Evolutionary conservation across 352 stramenopile species (phyloP).

Genomic region (Pythium vanterpoolii): DNA sequence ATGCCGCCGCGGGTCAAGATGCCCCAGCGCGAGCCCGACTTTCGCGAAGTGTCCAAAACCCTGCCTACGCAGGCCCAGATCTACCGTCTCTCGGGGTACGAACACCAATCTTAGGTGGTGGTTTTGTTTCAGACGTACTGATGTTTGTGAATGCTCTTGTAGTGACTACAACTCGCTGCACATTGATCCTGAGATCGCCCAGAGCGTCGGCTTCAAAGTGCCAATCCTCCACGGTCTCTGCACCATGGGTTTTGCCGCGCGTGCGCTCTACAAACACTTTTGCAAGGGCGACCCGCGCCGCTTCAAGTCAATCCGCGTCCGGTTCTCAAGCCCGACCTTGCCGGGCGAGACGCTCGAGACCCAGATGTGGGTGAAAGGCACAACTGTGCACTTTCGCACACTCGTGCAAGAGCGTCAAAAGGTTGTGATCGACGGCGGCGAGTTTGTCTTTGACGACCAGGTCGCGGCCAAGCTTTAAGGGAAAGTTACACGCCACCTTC

Average conservation of each 20-base stretch:
- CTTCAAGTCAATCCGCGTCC: conserved; percentile 86
- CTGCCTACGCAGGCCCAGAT: conserved; percentile 79
- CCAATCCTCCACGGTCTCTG: conserved; percentile 94
- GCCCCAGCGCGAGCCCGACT: conserved; percentile 66
- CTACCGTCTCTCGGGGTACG: conserved; percentile 90
- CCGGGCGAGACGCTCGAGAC: conserved; percentile 88
- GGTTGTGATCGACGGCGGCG: conserved; percentile 74
- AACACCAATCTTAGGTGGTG: neutral
- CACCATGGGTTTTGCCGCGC: conserved; percentile 86
- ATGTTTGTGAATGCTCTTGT: neutral
- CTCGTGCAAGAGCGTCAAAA: conserved; percentile 71
- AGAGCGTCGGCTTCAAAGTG: conserved; percentile 69
- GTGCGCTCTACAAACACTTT: conserved; percentile 78
- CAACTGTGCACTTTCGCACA: conserved; percentile 68
- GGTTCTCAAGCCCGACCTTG: conserved; percentile 84
- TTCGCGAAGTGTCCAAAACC: conserved; percentile 60
- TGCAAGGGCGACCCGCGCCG: conserved; percentile 56
- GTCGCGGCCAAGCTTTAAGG: conserved; percentile 26
- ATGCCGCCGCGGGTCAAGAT: conserved; percentile 70
- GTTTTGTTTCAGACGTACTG: neutral
- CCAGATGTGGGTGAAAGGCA: conserved; percentile 66
- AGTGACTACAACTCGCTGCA: conserved; percentile 95
- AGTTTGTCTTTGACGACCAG: conserved; percentile 61
- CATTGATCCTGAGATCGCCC: conserved; percentile 84
- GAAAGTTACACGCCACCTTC: neutral